These are phyloP conservation scores for Nigrograna mackinnonii DNA, from an alignment of 2,329 filamentous ascomycete genomes.

Conservation along the genomic window DNA sequence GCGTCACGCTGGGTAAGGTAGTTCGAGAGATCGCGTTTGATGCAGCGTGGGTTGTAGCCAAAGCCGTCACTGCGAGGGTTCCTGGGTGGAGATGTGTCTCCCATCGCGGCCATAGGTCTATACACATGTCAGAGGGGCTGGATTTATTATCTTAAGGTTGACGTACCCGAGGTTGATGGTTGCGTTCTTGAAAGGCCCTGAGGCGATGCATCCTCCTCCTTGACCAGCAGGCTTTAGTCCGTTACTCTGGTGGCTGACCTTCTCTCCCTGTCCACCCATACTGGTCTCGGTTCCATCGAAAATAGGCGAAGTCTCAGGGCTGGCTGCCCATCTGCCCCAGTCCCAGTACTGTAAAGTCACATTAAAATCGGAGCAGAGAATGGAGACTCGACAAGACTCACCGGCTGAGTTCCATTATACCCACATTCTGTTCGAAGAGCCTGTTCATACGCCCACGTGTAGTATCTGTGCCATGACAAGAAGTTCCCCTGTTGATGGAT, in stretches of 20 bases:
- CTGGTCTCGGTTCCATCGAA: constrained; percentile 61
- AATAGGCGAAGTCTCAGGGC: constrained; percentile 53
- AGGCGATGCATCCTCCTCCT: constrained; percentile 59
- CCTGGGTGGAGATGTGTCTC: constrained; percentile 38
- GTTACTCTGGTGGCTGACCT: constrained; percentile 28
- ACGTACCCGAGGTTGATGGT: constrained; percentile 33
- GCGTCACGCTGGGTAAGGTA: constrained; percentile 29
- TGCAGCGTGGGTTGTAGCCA: constrained; percentile 44
- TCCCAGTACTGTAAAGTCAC: constrained; percentile 53
- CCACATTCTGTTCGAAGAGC: constrained; percentile 47
- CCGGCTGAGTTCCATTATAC: constrained; percentile 47
- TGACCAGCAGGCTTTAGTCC: constrained; percentile 49
- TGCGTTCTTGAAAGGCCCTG: constrained; percentile 53
- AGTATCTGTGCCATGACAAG: constrained; percentile 48
- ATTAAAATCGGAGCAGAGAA: constrained; percentile 4
- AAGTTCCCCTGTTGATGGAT: constrained; percentile 31
- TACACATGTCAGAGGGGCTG: neutral
- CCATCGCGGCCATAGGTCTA: constrained; percentile 26
- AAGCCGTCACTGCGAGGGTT: constrained; percentile 36
- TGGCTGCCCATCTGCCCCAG: constrained; percentile 53
- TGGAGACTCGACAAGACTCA: constrained; percentile 26
- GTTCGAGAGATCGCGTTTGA: constrained; percentile 42
- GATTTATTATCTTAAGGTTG: neutral
- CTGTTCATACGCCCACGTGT: constrained; percentile 45
- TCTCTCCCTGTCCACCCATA: constrained; percentile 51